Evolutionary conservation across 2,329 filamentous ascomycete genomes (phyloP).

Genomic region (Incumbomyces lentus): DNA sequence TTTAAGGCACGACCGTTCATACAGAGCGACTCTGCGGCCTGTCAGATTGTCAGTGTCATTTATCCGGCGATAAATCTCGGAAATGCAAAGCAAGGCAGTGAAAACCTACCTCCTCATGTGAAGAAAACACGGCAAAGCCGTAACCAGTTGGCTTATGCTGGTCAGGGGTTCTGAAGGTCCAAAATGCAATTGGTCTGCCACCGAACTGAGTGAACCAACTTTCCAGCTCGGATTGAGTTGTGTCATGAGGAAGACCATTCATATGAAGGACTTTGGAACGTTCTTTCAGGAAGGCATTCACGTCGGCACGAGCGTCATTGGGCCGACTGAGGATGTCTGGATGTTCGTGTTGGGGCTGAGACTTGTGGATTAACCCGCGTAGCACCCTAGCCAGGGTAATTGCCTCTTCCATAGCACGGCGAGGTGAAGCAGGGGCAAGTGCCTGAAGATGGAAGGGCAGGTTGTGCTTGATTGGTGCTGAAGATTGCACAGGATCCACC

Average conservation of each 20-base stretch:
- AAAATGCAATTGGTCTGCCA: conserved; percentile 94
- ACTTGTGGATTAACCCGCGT: conserved; percentile 87
- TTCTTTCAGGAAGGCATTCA: conserved; percentile 89
- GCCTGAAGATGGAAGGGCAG: conserved; percentile 96
- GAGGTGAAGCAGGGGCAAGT: conserved; percentile 84
- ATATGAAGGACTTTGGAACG: conserved; percentile 97
- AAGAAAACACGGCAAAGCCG: conserved; percentile 96
- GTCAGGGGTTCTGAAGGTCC: conserved; percentile 93
- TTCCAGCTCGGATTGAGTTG: conserved; percentile 95
- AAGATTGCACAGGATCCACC: conserved; percentile 94
- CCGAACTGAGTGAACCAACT: conserved; percentile 99
- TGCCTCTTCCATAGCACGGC: conserved; percentile 94
- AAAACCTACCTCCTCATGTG: conserved; percentile 83
- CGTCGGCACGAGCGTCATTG: conserved; percentile 93
- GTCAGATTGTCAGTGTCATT: conserved; percentile 7
- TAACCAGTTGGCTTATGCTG: conserved; percentile 99
- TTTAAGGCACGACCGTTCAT: conserved; percentile 98
- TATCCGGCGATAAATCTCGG: not conserved
- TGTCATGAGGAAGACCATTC: conserved; percentile 93
- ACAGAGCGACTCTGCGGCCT: conserved; percentile 95
- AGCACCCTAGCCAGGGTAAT: conserved; percentile 89
- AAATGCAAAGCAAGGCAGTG: conserved; percentile 6
- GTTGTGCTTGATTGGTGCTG: conserved; percentile 97
- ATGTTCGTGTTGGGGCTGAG: conserved; percentile 84
- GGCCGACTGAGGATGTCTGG: conserved; percentile 88